These are phyloP conservation scores for Claviceps citrina DNA, from an alignment of 2,329 filamentous ascomycete species.

Conservation along the genomic window DNA sequence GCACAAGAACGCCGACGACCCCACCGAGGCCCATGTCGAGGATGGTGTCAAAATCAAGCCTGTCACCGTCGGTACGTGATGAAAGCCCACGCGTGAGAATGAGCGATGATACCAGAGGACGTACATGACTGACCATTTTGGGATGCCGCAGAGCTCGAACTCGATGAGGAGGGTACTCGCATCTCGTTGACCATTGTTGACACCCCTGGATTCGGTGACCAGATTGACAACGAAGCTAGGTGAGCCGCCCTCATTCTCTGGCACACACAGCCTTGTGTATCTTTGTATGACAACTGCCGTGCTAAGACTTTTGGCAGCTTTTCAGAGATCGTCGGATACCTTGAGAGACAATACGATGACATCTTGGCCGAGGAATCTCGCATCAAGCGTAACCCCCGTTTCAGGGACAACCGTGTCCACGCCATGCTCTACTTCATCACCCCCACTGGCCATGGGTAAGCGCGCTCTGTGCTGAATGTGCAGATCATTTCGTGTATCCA, in stretches of 20 bases:
- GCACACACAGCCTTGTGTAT: background rate
- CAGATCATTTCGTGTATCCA: background rate
- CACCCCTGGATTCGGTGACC: slow-evolving; percentile 94
- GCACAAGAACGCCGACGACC: slow-evolving; percentile 87
- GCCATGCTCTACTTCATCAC: slow-evolving; percentile 99
- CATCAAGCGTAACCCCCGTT: slow-evolving; percentile 99
- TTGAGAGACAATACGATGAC: slow-evolving; percentile 98
- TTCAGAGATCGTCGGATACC: slow-evolving; percentile 91
- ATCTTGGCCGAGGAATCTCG: slow-evolving; percentile 98
- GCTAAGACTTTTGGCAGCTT: slow-evolving; percentile 44
- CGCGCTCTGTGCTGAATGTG: slow-evolving; percentile 14
- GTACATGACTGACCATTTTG: slow-evolving; percentile 1
- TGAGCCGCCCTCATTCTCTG: slow-evolving; percentile 24
- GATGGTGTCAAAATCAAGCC: slow-evolving; percentile 98
- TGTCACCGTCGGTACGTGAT: slow-evolving; percentile 68
- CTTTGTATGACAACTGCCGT: background rate
- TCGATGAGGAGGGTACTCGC: slow-evolving; percentile 95
- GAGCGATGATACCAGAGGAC: background rate
- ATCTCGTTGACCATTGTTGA: slow-evolving; percentile 98
- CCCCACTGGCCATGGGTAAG: slow-evolving; percentile 84
- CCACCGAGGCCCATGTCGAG: slow-evolving; percentile 75
- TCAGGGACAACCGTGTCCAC: slow-evolving; percentile 97
- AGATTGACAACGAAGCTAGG: slow-evolving; percentile 98
- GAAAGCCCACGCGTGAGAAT: background rate
- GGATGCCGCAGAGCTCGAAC: slow-evolving; percentile 57